phyloP scores from a whole-genome alignment of 768 basidiomycete species.

The Tricholoma bakamatsutake region DNA sequence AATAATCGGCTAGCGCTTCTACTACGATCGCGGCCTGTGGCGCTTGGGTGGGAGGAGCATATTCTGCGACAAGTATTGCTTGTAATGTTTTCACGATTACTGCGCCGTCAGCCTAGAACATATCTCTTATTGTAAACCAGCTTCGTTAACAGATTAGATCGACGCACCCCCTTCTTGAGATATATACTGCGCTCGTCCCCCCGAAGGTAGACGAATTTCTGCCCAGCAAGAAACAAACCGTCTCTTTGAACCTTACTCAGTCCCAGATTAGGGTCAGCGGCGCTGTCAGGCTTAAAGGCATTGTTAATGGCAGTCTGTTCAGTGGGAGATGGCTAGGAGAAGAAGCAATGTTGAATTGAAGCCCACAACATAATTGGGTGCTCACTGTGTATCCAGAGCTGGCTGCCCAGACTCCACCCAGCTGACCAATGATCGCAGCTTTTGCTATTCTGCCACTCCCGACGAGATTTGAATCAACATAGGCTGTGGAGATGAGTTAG shows the following conservation, averaged over 20 bases:
- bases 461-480: conserved; percentile 78
- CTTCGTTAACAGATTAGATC: neutral
- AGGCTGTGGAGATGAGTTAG: conserved; percentile 39
- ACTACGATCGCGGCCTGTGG: conserved; percentile 61
- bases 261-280: conserved; percentile 3
- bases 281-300: conserved; percentile 34
- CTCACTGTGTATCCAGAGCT: conserved; percentile 55
- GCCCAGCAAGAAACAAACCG: conserved; percentile 59
- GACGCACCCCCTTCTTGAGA: conserved; percentile 70
- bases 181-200: conserved; percentile 52
- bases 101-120: conserved; percentile 61
- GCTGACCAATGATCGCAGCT: conserved; percentile 71
- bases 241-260: conserved; percentile 33
- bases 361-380: conserved; percentile 1
- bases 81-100: conserved; percentile 76
- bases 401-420: conserved; percentile 75
- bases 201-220: conserved; percentile 70
- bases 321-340: conserved; percentile 47
- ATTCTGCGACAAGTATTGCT: conserved; percentile 80
- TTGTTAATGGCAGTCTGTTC: conserved; percentile 58
- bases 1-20: conserved; percentile 71
- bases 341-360: conserved; percentile 1
- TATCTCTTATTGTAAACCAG: neutral
- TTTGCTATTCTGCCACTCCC: conserved; percentile 65
- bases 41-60: conserved; percentile 57